Evolutionary conservation across 176 grass and related monocot species (phyloP).

Genomic region (Lolium perenne): DNA sequence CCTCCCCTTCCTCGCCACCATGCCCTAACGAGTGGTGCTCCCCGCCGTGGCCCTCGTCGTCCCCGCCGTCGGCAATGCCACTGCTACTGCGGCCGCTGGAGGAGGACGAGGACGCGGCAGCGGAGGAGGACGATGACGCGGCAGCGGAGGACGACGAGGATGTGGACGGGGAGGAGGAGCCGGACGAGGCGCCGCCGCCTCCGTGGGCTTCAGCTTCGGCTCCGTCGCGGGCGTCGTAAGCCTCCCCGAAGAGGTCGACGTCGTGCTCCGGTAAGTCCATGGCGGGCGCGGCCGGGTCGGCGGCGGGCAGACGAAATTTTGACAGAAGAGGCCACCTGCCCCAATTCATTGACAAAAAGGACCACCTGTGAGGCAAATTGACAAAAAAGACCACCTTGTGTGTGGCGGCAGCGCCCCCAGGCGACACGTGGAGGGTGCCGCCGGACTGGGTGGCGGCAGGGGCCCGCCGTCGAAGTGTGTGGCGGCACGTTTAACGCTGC

Average conservation of each 20-base stretch:
- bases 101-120: constrained; percentile 51
- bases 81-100: constrained; percentile 63
- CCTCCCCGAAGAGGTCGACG: constrained; percentile 72
- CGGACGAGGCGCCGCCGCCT: constrained; percentile 66
- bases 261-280: constrained; percentile 90
- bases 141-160: constrained; percentile 83
- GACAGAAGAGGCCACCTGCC: too few relatives aligned
- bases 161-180: constrained; percentile 77
- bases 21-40: constrained; percentile 57
- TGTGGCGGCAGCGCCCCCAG: too few relatives aligned
- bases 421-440: too few relatives aligned
- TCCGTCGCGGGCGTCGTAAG: constrained; percentile 31
- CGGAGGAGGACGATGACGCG: constrained; percentile 79
- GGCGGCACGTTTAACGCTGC: too few relatives aligned
- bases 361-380: too few relatives aligned
- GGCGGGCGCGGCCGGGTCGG: constrained; percentile 4
- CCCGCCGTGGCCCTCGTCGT: constrained; percentile 38
- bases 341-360: too few relatives aligned
- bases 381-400: too few relatives aligned
- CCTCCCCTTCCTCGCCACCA: constrained; percentile 41
- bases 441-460: too few relatives aligned
- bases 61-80: constrained; percentile 29
- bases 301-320: not conserved
- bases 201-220: constrained; percentile 34
- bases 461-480: too few relatives aligned